Evolutionary conservation across 192 early-diverging fungal species (phyloP).

Genomic region (Rhizophagus sp.): DNA sequence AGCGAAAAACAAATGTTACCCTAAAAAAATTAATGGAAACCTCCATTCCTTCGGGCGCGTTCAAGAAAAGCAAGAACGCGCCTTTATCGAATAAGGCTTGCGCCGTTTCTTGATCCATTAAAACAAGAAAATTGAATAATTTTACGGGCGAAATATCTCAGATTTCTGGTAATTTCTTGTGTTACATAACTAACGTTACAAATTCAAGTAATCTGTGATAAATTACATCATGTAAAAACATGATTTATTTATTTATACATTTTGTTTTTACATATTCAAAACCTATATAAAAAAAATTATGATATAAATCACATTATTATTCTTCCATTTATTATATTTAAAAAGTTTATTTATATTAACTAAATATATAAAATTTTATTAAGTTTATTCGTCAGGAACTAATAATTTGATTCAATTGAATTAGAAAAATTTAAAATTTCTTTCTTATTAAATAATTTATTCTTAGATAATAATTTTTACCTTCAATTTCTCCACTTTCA

Average conservation of each 20-base stretch:
- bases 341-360: no score
- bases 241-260: no score
- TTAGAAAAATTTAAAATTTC: neutral
- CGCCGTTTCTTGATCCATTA: slow-evolving; percentile 85
- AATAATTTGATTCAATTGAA: neutral
- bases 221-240: no score
- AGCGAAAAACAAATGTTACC: neutral
- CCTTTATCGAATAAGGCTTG: slow-evolving; percentile 74
- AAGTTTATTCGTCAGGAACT: slow-evolving; percentile 21
- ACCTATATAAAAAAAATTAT: no score
- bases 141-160: neutral
- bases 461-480: slow-evolving; percentile 49
- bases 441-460: slow-evolving; percentile 30
- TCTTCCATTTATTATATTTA: no score
- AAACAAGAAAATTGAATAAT: neutral
- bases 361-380: neutral
- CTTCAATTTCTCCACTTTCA: slow-evolving; percentile 81
- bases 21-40: neutral
- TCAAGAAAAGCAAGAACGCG: slow-evolving; percentile 78
- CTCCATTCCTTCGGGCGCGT: slow-evolving; percentile 70
- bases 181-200: no score
- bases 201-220: no score
- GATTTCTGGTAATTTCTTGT: no score
- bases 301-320: no score
- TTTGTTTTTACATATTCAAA: no score